Evolutionary conservation across 352 stramenopile species (phyloP).

Genomic region (Plasmopara muralis): DNA sequence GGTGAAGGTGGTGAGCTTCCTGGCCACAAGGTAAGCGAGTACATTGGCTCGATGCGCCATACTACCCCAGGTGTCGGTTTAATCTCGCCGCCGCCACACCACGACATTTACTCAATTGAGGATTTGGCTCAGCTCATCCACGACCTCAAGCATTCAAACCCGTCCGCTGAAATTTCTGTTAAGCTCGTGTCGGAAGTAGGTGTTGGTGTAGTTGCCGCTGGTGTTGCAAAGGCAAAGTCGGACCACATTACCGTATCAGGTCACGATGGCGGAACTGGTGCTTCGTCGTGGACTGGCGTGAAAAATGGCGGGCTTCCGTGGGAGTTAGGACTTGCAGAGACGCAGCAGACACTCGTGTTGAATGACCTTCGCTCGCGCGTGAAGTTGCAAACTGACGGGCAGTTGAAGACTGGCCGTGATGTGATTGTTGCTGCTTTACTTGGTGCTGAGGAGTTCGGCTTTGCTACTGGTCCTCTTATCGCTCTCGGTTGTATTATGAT

Average conservation of each 20-base stretch:
- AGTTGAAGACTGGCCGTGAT: constrained; percentile 92
- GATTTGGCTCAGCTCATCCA: constrained; percentile 97
- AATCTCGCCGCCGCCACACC: constrained; percentile 94
- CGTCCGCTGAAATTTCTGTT: constrained; percentile 88
- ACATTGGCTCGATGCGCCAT: constrained; percentile 94
- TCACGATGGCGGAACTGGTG: constrained; percentile 93
- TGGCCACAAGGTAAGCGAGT: constrained; percentile 94
- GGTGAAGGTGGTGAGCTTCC: constrained; percentile 95
- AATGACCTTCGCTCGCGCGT: constrained; percentile 92
- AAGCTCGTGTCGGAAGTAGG: constrained; percentile 96
- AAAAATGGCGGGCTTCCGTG: constrained; percentile 92
- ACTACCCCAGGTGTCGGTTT: constrained; percentile 94
- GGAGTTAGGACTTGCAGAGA: constrained; percentile 95
- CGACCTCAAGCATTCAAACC: constrained; percentile 96
- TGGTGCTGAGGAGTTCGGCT: constrained; percentile 95
- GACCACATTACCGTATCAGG: constrained; percentile 95
- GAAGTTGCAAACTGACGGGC: constrained; percentile 93
- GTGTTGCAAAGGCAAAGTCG: constrained; percentile 86
- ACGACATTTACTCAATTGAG: constrained; percentile 99
- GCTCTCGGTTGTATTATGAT: constrained; percentile 98
- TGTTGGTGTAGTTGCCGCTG: constrained; percentile 92
- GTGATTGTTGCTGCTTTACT: constrained; percentile 92
- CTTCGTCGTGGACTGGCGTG: constrained; percentile 92
- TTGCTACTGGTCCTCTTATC: constrained; percentile 92
- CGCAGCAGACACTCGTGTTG: constrained; percentile 94